Percentiles rank a stretch among this genome's conserved stretches.
Evolutionary conservation across 2,329 filamentous ascomycete species (phyloP).

Genomic region (Huntiella savannae): DNA sequence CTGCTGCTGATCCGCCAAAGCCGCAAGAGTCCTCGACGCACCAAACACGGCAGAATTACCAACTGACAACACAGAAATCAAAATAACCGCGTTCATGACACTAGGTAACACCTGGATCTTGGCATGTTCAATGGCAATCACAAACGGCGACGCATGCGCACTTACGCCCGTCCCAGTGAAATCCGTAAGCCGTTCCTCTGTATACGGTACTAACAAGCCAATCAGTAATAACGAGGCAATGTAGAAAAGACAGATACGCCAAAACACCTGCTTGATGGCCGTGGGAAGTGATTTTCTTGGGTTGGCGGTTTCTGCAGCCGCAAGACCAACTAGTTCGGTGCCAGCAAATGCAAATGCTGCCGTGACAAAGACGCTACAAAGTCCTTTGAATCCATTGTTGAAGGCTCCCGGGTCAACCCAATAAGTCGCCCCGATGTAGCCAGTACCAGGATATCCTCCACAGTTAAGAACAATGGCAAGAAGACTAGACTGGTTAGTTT

Average conservation of each 20-base stretch:
- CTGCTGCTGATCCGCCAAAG: constrained; percentile 72
- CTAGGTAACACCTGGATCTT: constrained; percentile 66
- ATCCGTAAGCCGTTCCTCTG: constrained; percentile 24
- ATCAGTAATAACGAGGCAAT: constrained; percentile 64
- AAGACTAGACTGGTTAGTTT: constrained; percentile 31
- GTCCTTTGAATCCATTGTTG: constrained; percentile 65
- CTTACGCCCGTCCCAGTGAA: constrained; percentile 29
- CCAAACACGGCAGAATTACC: constrained; percentile 87
- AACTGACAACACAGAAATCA: constrained; percentile 76
- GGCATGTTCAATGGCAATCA: constrained; percentile 75
- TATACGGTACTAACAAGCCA: constrained; percentile 62
- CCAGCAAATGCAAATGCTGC: constrained; percentile 61
- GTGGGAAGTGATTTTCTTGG: constrained; percentile 66
- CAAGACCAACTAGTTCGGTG: constrained; percentile 57
- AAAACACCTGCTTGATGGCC: constrained; percentile 86
- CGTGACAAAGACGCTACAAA: constrained; percentile 59
- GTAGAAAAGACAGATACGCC: constrained; percentile 84
- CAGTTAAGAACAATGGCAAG: constrained; percentile 73
- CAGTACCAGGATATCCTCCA: constrained; percentile 52
- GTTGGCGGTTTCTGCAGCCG: constrained; percentile 61
- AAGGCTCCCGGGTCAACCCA: constrained; percentile 73
- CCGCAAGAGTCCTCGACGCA: constrained; percentile 73
- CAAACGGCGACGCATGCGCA: constrained; percentile 69
- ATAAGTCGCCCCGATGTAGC: constrained; percentile 62
- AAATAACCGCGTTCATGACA: constrained; percentile 88